Conservation (phyloP, 2,329 filamentous ascomycete genomes). For the Pseudocercospora macadamiae region DNA sequence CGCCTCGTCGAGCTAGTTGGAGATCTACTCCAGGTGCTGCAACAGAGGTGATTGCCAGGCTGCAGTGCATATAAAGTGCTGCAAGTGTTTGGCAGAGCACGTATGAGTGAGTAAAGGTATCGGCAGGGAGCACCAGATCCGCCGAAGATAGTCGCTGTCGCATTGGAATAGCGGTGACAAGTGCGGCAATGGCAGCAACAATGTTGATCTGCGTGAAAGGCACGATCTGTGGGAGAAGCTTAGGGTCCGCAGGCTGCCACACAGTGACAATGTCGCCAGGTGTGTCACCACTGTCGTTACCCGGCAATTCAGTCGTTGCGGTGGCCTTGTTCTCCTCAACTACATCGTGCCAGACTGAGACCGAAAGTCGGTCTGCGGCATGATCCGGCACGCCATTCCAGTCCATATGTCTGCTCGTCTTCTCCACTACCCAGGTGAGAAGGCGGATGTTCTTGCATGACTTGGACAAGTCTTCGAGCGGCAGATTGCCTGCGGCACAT, state of each 20-base stretch:
- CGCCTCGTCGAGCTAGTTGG: conserved; percentile 68
- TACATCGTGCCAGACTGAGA: conserved; percentile 92
- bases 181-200: conserved; percentile 80
- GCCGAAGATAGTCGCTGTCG: conserved; percentile 71
- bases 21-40: conserved; percentile 74
- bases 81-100: conserved; percentile 78
- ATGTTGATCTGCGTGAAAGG: conserved; percentile 83
- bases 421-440: conserved; percentile 89
- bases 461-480: conserved; percentile 72
- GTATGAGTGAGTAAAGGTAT: conserved; percentile 78
- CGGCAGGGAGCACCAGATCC: conserved; percentile 84
- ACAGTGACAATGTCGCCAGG: conserved; percentile 63
- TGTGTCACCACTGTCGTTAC: conserved; percentile 57
- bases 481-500: conserved; percentile 82
- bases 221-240: conserved; percentile 67
- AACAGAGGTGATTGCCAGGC: conserved; percentile 85
- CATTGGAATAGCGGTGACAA: conserved; percentile 75
- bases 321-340: conserved; percentile 68
- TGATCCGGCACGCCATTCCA: conserved; percentile 88
- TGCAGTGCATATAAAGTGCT: conserved; percentile 81
- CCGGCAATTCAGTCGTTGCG: conserved; percentile 66
- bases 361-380: conserved; percentile 72
- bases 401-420: conserved; percentile 88
- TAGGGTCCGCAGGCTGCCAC: conserved; percentile 60
- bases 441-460: conserved; percentile 72